A percentile compares a stretch with the other conserved stretches of the same genome.
phyloP scores from a whole-genome alignment of 2,329 filamentous ascomycete species.

The Beauveria asiatica region DNA sequence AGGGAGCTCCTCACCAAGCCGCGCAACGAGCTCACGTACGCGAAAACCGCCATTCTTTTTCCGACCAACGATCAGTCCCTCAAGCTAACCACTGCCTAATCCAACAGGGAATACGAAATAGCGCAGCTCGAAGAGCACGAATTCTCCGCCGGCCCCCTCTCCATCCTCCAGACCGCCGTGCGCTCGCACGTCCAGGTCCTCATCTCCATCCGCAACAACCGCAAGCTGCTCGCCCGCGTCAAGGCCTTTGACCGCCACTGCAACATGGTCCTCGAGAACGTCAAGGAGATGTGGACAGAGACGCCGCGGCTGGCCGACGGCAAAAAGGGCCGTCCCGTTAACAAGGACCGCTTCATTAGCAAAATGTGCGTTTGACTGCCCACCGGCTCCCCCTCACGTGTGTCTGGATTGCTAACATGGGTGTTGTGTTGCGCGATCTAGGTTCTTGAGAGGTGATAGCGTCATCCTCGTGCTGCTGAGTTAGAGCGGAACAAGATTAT shows the following conservation, averaged over 20 bases:
- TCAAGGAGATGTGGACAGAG: slow-evolving; percentile 98
- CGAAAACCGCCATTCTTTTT: slow-evolving; percentile 20
- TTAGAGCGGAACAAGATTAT: slow-evolving; percentile 29
- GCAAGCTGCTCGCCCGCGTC: slow-evolving; percentile 91
- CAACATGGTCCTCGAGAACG: slow-evolving; percentile 98
- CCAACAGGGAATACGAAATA: slow-evolving; percentile 76
- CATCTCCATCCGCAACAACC: slow-evolving; percentile 96
- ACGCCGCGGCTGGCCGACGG: slow-evolving; percentile 73
- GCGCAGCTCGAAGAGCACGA: slow-evolving; percentile 57
- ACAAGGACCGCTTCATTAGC: slow-evolving; percentile 97
- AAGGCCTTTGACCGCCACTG: slow-evolving; percentile 98
- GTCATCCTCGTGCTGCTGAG: slow-evolving; percentile 82
- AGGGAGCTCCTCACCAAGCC: slow-evolving; percentile 87
- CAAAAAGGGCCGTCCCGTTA: slow-evolving; percentile 82
- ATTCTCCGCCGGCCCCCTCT: slow-evolving; percentile 52
- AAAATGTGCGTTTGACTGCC: slow-evolving; percentile 63
- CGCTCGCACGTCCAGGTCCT: slow-evolving; percentile 91
- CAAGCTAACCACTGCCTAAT: slow-evolving; percentile 4
- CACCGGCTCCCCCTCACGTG: background rate
- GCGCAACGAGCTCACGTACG: slow-evolving; percentile 84
- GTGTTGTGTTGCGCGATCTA: slow-evolving; percentile 23
- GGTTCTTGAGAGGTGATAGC: slow-evolving; percentile 79
- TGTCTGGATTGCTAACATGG: background rate
- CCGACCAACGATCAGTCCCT: slow-evolving; percentile 11
- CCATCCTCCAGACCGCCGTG: slow-evolving; percentile 93